A percentile compares a stretch with the other conserved stretches of the same genome.
Evolutionary conservation across 768 basidiomycete species (phyloP).

Genomic region (Amanita pseudoporphyria): DNA sequence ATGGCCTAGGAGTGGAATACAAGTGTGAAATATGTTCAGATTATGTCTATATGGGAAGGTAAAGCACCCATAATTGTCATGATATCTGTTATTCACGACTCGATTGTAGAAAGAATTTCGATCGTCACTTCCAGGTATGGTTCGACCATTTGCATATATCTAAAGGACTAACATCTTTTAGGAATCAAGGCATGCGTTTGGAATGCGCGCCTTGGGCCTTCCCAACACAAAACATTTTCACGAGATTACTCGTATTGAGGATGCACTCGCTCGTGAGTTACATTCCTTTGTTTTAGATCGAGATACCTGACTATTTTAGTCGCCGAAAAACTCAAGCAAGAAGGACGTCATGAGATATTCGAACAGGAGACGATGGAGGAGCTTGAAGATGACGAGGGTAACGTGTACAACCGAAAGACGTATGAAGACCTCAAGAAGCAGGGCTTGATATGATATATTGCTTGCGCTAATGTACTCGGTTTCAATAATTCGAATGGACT

Average conservation of each 20-base stretch:
- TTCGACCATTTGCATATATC: not conserved
- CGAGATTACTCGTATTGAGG: constrained; percentile 95
- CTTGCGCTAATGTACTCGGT: constrained; percentile 8
- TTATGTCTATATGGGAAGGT: constrained; percentile 95
- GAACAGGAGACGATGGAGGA: constrained; percentile 96
- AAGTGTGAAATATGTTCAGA: constrained; percentile 97
- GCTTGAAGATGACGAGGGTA: constrained; percentile 96
- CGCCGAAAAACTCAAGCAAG: constrained; percentile 94
- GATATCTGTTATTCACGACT: constrained; percentile 5
- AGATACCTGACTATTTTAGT: constrained; percentile 35
- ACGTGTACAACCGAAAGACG: constrained; percentile 97
- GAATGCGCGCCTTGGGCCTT: constrained; percentile 93
- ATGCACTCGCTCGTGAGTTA: constrained; percentile 83
- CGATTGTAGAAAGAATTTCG: constrained; percentile 77
- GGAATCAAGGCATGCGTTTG: constrained; percentile 96
- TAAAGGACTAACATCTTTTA: constrained; percentile 16
- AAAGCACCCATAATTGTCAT: constrained; percentile 14
- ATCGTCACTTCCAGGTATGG: constrained; percentile 84
- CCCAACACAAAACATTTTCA: constrained; percentile 99
- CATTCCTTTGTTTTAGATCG: not conserved
- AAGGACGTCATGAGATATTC: constrained; percentile 91
- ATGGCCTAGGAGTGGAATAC: constrained; percentile 97
- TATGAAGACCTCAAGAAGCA: constrained; percentile 96
- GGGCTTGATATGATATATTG: constrained; percentile 56
- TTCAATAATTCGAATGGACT: not conserved